Percentiles rank a stretch among this genome's conserved stretches.
Conservation (phyloP, 202 grass and related monocot genomes). For the Dendrocalamus latiflorus region DNA sequence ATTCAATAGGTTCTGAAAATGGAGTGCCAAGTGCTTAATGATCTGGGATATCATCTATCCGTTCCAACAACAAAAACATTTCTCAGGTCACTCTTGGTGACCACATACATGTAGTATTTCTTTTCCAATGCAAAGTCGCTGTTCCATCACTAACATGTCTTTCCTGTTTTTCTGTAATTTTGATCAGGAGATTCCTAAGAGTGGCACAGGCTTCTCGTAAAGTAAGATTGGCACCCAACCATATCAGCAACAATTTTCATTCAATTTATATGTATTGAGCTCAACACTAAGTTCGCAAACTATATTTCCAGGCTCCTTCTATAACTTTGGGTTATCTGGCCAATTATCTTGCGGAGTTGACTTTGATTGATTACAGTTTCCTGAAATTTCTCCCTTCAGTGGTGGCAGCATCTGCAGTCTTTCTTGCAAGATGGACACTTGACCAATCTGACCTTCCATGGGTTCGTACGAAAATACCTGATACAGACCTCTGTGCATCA, state of each 20-base stretch:
- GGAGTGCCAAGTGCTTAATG: constrained; percentile 62
- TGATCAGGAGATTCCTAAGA: constrained; percentile 82
- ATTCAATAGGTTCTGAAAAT: constrained; percentile 71
- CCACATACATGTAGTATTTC: constrained; percentile 10
- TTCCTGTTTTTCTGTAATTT: constrained; percentile 2
- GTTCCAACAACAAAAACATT: constrained; percentile 82
- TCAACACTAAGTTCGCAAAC: constrained; percentile 32
- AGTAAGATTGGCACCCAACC: constrained; percentile 43
- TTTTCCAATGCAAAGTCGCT: background rate
- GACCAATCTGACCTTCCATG: constrained; percentile 73
- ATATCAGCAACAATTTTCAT: constrained; percentile 7
- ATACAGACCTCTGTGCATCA: background rate
- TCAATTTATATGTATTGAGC: constrained; percentile 1
- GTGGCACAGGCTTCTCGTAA: constrained; percentile 55
- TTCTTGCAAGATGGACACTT: constrained; percentile 89
- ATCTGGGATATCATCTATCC: constrained; percentile 69
- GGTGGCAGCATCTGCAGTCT: constrained; percentile 74
- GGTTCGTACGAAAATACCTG: constrained; percentile 38
- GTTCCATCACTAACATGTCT: constrained; percentile 17
- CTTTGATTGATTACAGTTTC: constrained; percentile 59
- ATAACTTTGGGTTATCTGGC: constrained; percentile 52
- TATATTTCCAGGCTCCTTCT: constrained; percentile 42
- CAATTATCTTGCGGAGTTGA: constrained; percentile 88
- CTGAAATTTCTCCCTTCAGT: constrained; percentile 78
- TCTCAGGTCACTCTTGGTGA: constrained; percentile 53